Conservation (phyloP, 805 yeast genomes). For the Candida loeiensis region DNA sequence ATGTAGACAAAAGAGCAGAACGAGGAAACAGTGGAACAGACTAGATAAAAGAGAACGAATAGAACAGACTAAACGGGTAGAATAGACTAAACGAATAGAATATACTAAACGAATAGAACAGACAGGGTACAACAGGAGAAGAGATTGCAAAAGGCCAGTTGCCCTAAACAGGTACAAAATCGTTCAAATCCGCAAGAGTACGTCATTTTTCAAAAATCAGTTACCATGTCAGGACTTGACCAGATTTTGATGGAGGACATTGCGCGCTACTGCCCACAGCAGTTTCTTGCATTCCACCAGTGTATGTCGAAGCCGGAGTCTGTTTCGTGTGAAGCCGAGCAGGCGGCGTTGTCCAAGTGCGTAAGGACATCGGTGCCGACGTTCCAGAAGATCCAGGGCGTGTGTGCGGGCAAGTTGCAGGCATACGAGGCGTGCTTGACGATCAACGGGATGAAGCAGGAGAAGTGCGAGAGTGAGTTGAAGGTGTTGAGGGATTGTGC, state of each 20-base stretch:
- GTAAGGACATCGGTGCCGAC: constrained; percentile 65
- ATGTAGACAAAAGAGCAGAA: no score
- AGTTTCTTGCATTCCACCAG: constrained; percentile 68
- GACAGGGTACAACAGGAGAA: no score
- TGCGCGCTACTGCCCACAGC: constrained; percentile 70
- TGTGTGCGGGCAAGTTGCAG: constrained; percentile 55
- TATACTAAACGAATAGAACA: no score
- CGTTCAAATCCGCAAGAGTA: no score
- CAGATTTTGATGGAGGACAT: constrained; percentile 75
- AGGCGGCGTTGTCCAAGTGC: constrained; percentile 56
- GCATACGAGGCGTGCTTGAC: constrained; percentile 65
- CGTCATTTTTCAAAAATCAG: no score
- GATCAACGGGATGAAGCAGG: constrained; percentile 40
- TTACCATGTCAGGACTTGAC: constrained; percentile 40
- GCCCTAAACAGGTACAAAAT: no score
- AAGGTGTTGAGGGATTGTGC: constrained; percentile 65
- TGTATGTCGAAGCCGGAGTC: constrained; percentile 57
- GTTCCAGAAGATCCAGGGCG: constrained; percentile 61
- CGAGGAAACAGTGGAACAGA: no score
- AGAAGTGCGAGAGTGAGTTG: constrained; percentile 52
- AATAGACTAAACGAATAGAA: no score
- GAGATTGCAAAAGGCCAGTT: no score
- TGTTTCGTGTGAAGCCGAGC: constrained; percentile 54
- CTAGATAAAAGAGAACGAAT: no score
- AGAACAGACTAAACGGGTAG: no score